Conservation (phyloP, 2,329 filamentous ascomycete species). For the Xylariaceae sp. region DNA sequence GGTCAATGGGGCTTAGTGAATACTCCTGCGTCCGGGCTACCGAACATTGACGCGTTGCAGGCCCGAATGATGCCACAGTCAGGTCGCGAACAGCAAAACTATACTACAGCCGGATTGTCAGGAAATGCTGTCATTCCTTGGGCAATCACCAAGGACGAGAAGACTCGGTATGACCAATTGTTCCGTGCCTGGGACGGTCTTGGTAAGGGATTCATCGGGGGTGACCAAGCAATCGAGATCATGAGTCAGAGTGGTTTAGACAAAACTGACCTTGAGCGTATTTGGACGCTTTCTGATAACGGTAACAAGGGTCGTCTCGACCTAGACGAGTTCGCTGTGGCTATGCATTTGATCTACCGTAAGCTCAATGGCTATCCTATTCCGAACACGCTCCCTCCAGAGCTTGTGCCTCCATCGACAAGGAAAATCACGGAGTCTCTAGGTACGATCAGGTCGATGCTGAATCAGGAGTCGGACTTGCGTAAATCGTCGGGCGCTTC, state of each 20-base stretch:
- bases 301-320: slow-evolving; percentile 92
- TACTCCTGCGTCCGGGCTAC: slow-evolving; percentile 78
- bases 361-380: slow-evolving; percentile 95
- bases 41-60: slow-evolving; percentile 89
- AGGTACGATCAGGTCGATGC: slow-evolving; percentile 82
- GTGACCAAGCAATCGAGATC: slow-evolving; percentile 91
- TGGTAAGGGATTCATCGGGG: slow-evolving; percentile 84
- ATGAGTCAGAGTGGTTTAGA: slow-evolving; percentile 93
- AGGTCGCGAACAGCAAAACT: slow-evolving; percentile 76
- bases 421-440: slow-evolving; percentile 91
- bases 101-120: slow-evolving; percentile 78
- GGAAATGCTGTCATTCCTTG: slow-evolving; percentile 96
- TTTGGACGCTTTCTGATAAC: slow-evolving; percentile 93
- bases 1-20: slow-evolving; percentile 99
- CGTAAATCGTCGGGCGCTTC: slow-evolving; percentile 86
- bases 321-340: slow-evolving; percentile 94
- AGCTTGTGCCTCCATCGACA: slow-evolving; percentile 90
- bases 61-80: slow-evolving; percentile 96
- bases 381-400: slow-evolving; percentile 78
- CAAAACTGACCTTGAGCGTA: slow-evolving; percentile 80
- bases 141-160: slow-evolving; percentile 98
- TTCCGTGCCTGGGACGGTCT: slow-evolving; percentile 97
- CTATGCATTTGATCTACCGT: slow-evolving; percentile 98
- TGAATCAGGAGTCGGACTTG: slow-evolving; percentile 83
- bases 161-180: slow-evolving; percentile 89